Evolutionary conservation across 352 stramenopile genomes (phyloP).

Genomic region (Pythium dissimile): DNA sequence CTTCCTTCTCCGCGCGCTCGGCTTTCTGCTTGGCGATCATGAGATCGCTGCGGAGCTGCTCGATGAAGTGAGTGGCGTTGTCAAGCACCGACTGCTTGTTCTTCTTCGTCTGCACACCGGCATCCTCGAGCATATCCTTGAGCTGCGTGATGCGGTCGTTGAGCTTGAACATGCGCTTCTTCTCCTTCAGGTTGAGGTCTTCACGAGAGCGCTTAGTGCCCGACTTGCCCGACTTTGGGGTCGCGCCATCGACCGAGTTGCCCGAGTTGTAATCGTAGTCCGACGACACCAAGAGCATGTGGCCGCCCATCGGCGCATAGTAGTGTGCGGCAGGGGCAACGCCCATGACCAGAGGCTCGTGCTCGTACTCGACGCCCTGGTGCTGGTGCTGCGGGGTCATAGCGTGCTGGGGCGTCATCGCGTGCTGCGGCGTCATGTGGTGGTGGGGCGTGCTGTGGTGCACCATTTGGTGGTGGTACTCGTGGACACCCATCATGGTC

Average conservation of each 20-base stretch:
- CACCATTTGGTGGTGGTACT: conserved; percentile 35
- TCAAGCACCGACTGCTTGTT: conserved; percentile 42
- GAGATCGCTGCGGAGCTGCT: conserved; percentile 28
- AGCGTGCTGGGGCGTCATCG: conserved; percentile 16
- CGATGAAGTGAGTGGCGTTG: conserved; percentile 28
- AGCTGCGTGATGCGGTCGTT: conserved; percentile 75
- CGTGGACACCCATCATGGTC: conserved; percentile 22
- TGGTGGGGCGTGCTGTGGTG: conserved; percentile 30
- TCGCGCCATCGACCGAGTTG: conserved; percentile 29
- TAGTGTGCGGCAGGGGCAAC: too few species aligned
- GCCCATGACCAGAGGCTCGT: conserved; percentile 58
- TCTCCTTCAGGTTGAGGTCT: conserved; percentile 83
- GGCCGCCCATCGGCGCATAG: too few species aligned
- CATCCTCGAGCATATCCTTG: conserved; percentile 26
- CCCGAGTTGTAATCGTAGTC: conserved; percentile 42
- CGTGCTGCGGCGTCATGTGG: conserved; percentile 38
- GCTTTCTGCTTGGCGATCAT: conserved; percentile 35
- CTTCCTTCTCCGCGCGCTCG: conserved; percentile 27
- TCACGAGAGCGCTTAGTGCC: conserved; percentile 53
- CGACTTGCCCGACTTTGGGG: too few species aligned
- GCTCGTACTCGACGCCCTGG: conserved; percentile 39
- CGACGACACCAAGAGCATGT: too few species aligned
- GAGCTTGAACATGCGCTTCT: conserved; percentile 89
- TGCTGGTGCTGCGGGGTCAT: conserved; percentile 39
- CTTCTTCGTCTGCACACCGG: conserved; percentile 34